Percentiles rank a stretch among this genome's conserved stretches.
Conservation (phyloP, 441 rosid genomes). For the Melastoma candidum region DNA sequence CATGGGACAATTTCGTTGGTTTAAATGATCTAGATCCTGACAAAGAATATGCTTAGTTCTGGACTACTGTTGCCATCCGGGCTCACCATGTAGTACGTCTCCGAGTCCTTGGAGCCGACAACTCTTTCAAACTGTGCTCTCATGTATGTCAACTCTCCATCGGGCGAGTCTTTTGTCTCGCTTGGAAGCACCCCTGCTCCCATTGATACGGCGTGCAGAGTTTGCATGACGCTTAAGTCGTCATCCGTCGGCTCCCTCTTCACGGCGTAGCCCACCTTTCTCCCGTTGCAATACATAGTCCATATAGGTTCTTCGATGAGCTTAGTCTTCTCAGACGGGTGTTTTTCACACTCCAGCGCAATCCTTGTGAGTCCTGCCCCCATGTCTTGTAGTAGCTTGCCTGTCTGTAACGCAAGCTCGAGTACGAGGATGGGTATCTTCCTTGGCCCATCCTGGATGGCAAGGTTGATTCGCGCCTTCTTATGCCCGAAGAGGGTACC, state of each 20-base stretch:
- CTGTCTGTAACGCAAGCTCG: conserved; percentile 61
- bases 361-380: conserved; percentile 61
- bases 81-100: conserved; percentile 74
- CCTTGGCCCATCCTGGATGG: conserved; percentile 65
- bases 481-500: conserved; percentile 72
- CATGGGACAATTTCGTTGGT: too few relatives aligned
- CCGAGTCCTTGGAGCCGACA: conserved; percentile 72
- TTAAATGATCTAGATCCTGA: conserved; percentile 24
- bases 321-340: conserved; percentile 44
- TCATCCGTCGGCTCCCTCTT: conserved; percentile 67
- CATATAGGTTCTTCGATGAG: conserved; percentile 62
- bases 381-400: conserved; percentile 64
- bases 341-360: conserved; percentile 75
- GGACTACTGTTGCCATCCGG: conserved; percentile 71
- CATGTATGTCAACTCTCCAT: conserved; percentile 72
- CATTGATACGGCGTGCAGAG: conserved; percentile 63
- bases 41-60: conserved; percentile 54
- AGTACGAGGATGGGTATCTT: conserved; percentile 49
- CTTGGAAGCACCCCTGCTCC: conserved; percentile 73
- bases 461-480: conserved; percentile 51
- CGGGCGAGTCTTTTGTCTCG: conserved; percentile 25
- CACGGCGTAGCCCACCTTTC: conserved; percentile 65
- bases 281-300: conserved; percentile 68
- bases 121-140: conserved; percentile 77
- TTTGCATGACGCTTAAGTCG: conserved; percentile 63